Conservation (phyloP, 2,329 filamentous ascomycete species). For the Diplodia scrobiculata region DNA sequence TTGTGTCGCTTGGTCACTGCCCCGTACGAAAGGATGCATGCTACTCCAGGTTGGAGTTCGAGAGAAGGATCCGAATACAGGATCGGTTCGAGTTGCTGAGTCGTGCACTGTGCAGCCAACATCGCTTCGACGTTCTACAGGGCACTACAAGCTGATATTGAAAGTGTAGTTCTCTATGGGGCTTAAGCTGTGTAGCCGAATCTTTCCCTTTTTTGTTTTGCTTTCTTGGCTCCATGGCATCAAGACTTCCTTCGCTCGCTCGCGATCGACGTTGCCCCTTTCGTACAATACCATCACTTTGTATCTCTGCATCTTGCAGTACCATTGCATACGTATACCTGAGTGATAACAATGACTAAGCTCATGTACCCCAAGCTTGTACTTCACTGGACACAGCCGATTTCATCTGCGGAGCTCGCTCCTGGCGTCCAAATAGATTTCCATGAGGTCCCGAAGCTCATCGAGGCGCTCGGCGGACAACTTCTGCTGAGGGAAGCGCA, state of each 20-base stretch:
- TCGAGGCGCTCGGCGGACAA: not conserved
- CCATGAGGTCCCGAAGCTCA: not conserved
- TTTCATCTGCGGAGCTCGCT: not conserved
- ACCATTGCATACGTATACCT: no score
- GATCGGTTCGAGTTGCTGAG: not conserved
- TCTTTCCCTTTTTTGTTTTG: not conserved
- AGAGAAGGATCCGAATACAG: not conserved
- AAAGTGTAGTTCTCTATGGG: not conserved
- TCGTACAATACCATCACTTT: no score
- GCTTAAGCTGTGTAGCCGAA: not conserved
- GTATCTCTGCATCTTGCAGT: no score
- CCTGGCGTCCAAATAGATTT: not conserved
- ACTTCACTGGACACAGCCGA: not conserved
- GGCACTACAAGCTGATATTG: not conserved
- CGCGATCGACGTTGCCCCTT: no score
- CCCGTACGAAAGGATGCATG: not conserved
- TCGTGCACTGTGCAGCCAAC: not conserved
- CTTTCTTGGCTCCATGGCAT: not conserved
- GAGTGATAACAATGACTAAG: no score
- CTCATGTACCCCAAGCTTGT: no score
- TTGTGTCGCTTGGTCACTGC: not conserved
- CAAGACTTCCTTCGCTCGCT: no score
- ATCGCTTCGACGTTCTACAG: not conserved
- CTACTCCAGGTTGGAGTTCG: not conserved
- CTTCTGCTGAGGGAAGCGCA: no score